Percentiles rank a stretch among this genome's conserved stretches.
Evolutionary conservation across 1,284 basidiomycete species (phyloP).

Genomic region (Trametes versicolor): DNA sequence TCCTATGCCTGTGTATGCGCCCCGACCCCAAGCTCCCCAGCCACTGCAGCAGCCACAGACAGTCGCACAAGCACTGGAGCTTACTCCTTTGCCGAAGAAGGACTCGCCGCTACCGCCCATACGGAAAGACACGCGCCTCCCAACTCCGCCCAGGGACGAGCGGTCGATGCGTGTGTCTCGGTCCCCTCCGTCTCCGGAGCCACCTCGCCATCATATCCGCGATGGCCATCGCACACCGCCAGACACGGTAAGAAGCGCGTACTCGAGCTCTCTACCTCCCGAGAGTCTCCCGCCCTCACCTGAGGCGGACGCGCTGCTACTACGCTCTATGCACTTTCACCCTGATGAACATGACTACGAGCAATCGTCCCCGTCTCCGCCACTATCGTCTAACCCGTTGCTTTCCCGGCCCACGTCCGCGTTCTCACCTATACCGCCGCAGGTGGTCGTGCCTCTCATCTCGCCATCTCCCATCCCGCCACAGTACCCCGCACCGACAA

Average conservation of each 20-base stretch:
- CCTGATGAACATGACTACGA: conserved; percentile 14
- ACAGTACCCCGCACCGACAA: conserved; percentile 19
- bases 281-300: conserved; percentile 16
- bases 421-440: conserved; percentile 25
- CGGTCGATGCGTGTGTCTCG: conserved; percentile 14
- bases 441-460: conserved; percentile 16
- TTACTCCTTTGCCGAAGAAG: conserved; percentile 29
- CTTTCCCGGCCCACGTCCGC: conserved; percentile 29
- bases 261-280: conserved; percentile 9
- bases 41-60: conserved; percentile 16
- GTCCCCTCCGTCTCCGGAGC: not conserved
- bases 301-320: conserved; percentile 28
- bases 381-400: conserved; percentile 30
- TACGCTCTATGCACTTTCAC: conserved; percentile 18
- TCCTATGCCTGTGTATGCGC: conserved; percentile 2
- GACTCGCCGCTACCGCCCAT: conserved; percentile 25
- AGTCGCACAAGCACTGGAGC: conserved; percentile 22
- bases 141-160: conserved; percentile 29
- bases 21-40: conserved; percentile 13
- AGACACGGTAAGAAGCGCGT: conserved; percentile 6
- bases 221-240: conserved; percentile 13
- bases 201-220: conserved; percentile 12
- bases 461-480: conserved; percentile 27
- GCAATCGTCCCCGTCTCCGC: conserved; percentile 30
- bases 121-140: conserved; percentile 26